A percentile compares a stretch with the other conserved stretches of the same genome.
These are phyloP conservation scores for Bimuria novae-zelandiae DNA, from an alignment of 2,329 filamentous ascomycete genomes.

Conservation along the genomic window DNA sequence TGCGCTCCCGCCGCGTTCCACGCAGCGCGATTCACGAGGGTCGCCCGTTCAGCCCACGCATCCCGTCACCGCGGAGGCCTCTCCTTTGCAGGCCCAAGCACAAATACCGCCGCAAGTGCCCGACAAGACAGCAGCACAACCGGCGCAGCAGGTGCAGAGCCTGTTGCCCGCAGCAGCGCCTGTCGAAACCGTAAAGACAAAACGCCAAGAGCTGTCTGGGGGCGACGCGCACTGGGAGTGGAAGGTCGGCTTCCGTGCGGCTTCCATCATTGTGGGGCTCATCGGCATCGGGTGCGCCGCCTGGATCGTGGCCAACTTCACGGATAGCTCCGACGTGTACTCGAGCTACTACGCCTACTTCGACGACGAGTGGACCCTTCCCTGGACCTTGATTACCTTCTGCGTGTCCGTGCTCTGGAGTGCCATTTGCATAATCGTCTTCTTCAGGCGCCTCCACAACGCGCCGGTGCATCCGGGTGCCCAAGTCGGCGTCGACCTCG, in stretches of 20 bases:
- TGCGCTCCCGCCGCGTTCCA: background rate
- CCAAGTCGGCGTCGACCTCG: constrained; percentile 41
- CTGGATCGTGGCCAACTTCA: constrained; percentile 23
- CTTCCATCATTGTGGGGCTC: constrained; percentile 29
- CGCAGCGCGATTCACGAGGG: constrained; percentile 1
- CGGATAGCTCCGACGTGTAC: background rate
- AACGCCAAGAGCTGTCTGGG: constrained; percentile 32
- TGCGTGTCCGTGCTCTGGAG: constrained; percentile 37
- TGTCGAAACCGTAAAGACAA: constrained; percentile 13
- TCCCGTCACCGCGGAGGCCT: background rate
- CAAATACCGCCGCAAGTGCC: background rate
- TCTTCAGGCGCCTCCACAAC: constrained; percentile 27
- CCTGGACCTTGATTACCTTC: constrained; percentile 38
- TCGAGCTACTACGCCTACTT: constrained; percentile 15
- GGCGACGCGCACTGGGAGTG: constrained; percentile 39
- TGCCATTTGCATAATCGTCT: constrained; percentile 28
- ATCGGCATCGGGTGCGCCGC: constrained; percentile 40
- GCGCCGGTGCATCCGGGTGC: constrained; percentile 40
- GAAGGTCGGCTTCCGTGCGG: constrained; percentile 30
- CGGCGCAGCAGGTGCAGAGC: background rate
- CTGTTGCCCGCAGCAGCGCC: background rate
- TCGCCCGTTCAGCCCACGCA: constrained; percentile 3
- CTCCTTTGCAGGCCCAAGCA: background rate
- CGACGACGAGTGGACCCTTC: constrained; percentile 20
- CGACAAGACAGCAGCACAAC: background rate